phyloP scores from a whole-genome alignment of 2,329 filamentous ascomycete species.

The Aspergillus melleus region DNA sequence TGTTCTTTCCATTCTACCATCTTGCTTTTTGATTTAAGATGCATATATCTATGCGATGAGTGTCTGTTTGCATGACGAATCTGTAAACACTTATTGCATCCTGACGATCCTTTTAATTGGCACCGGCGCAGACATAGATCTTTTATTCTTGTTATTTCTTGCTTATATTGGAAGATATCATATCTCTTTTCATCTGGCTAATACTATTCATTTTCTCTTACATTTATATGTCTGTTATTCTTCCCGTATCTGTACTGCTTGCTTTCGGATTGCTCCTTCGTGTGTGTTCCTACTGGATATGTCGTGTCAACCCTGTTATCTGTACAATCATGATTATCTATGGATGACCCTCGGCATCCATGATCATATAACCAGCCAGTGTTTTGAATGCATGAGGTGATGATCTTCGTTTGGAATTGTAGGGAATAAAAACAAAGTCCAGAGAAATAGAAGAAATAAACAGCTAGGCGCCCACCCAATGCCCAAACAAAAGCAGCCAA shows the following conservation, averaged over 20 bases:
- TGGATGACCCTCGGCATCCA: not conserved
- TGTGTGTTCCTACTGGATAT: not conserved
- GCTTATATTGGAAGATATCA: not conserved
- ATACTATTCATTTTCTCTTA: not conserved
- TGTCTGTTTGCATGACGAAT: not conserved
- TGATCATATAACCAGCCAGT: not conserved
- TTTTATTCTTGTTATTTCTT: not conserved
- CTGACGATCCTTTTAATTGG: slow-evolving; percentile 1
- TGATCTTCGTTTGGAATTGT: not conserved
- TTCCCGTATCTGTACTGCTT: not conserved
- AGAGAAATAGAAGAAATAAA: not conserved
- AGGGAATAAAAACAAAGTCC: slow-evolving; percentile 2
- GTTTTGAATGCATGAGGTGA: not conserved
- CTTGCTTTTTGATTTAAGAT: not conserved
- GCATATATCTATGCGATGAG: not conserved
- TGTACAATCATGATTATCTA: not conserved
- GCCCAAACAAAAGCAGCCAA: slow-evolving; percentile 10
- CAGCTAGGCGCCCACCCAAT: slow-evolving; percentile 19
- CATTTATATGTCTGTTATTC: not conserved
- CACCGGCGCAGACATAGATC: slow-evolving; percentile 1
- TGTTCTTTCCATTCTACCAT: not conserved
- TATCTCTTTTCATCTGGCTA: not conserved
- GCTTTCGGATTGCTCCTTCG: not conserved
- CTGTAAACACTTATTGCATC: not conserved
- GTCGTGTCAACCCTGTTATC: not conserved